These are phyloP conservation scores for Monosporascus sp. DNA, from an alignment of 2,329 filamentous ascomycete species.

Conservation along the genomic window DNA sequence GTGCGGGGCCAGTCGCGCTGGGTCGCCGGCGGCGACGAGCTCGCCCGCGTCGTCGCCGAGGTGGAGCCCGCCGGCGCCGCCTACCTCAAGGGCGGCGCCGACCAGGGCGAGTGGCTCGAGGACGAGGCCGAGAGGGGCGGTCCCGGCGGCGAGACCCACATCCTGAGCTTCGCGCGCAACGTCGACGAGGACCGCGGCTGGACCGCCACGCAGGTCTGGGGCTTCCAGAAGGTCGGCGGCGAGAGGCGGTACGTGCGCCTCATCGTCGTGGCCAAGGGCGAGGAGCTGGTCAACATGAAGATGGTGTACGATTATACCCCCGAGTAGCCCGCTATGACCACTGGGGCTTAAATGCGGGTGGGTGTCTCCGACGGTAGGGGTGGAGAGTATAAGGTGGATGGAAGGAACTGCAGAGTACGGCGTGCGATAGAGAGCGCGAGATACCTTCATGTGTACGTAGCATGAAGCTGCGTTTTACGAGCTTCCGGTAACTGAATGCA, in stretches of 20 bases:
- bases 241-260: slow-evolving; percentile 49
- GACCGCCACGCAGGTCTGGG: slow-evolving; percentile 55
- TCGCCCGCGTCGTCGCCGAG: slow-evolving; percentile 50
- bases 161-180: slow-evolving; percentile 60
- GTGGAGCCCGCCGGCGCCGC: slow-evolving; percentile 58
- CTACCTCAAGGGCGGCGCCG: slow-evolving; percentile 38
- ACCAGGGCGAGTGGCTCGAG: slow-evolving; percentile 55
- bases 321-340: slow-evolving; percentile 7
- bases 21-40: slow-evolving; percentile 41
- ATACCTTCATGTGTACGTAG: too few species aligned
- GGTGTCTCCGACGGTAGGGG: too few species aligned
- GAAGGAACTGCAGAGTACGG: too few species aligned
- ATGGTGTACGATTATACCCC: slow-evolving; percentile 51
- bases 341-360: neutral
- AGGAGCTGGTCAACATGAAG: slow-evolving; percentile 42
- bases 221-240: slow-evolving; percentile 50
- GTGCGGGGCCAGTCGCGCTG: slow-evolving; percentile 57
- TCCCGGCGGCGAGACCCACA: slow-evolving; percentile 54
- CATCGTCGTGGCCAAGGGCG: slow-evolving; percentile 42
- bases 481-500: neutral
- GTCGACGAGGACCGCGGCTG: slow-evolving; percentile 40
- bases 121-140: slow-evolving; percentile 46
- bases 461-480: neutral
- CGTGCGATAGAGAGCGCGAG: too few species aligned
- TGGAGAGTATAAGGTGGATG: too few species aligned